Base-by-base conservation (phyloP, 208 protist genomes). In the Trypanosoma mega region DNA sequence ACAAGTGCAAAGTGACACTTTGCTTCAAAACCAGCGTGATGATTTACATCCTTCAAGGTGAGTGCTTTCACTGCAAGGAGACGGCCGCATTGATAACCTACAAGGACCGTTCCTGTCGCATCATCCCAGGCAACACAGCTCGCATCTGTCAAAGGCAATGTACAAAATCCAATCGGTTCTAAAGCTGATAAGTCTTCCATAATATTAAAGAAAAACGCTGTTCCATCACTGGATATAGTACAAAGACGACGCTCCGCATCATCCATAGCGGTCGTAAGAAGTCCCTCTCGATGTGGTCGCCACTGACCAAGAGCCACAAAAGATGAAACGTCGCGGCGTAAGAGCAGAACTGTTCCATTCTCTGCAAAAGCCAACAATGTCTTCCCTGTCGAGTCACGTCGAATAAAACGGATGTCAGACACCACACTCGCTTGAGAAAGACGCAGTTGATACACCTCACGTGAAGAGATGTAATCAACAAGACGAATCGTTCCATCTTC, bases 171-270 rank as follows among this genome's bases (percentile, higher is more conserved):
- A 33, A 94, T 60, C 12, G 95, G 86, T 39, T 52, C 7, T 26
- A 92, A 67, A 4, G 56, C 30, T 29, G 51, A 60, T 3, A 70
- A 31, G 14, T 71, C 43, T 12, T 58, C n/a, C 7, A 18, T 36
- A n/a, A 92, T 72, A 0, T 63, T 53, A 54, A 98, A 96, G 77
- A 98, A 98, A 60, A 98, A 99, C n/a, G 96, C 68, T 8, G 79
- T 90, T 1, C 82, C 83, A 58, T 96, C 76, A 4, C 27, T 57
- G 2, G 91, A 80, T 18, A 87, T 74, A 26, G 93, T 98, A 16
- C 82, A 97, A 2, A 98, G 68, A 44, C 72, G 68, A 9, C 66
- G 56, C 27, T 83, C 82, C 16, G 76, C 70, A 12, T 68, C 47
- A 37, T 80, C 80, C 16, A 97, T 72, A 0, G 71, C 76, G 27